Conservation (phyloP, 192 early-diverging fungal species). For the Podochytrium sp. region DNA sequence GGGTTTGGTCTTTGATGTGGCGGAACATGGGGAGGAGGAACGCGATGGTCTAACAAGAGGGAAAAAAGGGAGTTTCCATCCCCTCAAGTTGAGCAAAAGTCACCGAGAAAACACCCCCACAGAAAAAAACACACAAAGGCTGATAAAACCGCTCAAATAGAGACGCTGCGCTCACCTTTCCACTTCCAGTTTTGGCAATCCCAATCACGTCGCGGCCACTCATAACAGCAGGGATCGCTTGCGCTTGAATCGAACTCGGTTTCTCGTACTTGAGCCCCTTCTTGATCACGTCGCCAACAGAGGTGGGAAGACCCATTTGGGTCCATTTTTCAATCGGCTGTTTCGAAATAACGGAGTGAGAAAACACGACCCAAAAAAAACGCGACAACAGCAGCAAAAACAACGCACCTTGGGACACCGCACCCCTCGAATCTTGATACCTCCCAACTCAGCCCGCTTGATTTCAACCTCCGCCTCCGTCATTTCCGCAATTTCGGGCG, state of each 20-base stretch:
- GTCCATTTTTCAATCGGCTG: slow-evolving; percentile 89
- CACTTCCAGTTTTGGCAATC: slow-evolving; percentile 91
- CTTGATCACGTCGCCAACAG: slow-evolving; percentile 71
- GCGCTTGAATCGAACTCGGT: slow-evolving; percentile 89
- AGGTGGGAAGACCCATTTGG: slow-evolving; percentile 86
- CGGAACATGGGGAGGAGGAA: slow-evolving; percentile 93
- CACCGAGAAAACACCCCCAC: neutral
- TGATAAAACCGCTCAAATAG: neutral
- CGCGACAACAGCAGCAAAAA: neutral
- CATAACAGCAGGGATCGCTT: slow-evolving; percentile 95
- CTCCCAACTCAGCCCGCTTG: slow-evolving; percentile 84
- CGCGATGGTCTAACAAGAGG: slow-evolving; percentile 67
- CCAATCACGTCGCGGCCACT: slow-evolving; percentile 94
- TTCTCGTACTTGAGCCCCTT: slow-evolving; percentile 79
- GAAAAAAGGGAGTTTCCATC: slow-evolving; percentile 5
- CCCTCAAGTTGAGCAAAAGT: neutral
- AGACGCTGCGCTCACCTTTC: slow-evolving; percentile 59
- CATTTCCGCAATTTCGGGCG: slow-evolving; percentile 82
- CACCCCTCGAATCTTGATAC: slow-evolving; percentile 90
- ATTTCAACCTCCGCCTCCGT: slow-evolving; percentile 83
- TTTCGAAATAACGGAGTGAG: neutral
- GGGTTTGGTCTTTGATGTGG: slow-evolving; percentile 62
- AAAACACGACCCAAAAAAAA: neutral
- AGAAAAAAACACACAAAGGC: too few relatives aligned
- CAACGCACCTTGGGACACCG: slow-evolving; percentile 82